phyloP scores from a whole-genome alignment of 1,139 yeast species.

The Magnusiomyces magnusii region DNA sequence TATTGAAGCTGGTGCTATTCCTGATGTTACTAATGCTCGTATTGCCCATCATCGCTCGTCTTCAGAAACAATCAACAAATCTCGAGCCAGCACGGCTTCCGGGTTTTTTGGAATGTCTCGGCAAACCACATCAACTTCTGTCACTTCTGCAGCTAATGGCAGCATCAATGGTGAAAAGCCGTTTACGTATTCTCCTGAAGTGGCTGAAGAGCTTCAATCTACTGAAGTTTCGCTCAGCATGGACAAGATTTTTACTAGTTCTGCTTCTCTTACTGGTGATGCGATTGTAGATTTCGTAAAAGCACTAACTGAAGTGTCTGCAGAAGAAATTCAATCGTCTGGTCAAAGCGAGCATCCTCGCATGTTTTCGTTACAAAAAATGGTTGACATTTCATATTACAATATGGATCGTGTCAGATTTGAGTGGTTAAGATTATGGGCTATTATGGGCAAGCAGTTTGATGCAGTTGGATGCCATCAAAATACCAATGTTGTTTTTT shows the following conservation, averaged over 20 bases:
- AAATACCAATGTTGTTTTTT: constrained; percentile 70
- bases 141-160: neutral
- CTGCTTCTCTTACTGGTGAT: constrained; percentile 69
- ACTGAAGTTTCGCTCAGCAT: constrained; percentile 78
- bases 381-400: constrained; percentile 95
- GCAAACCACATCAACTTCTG: constrained; percentile 38
- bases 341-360: constrained; percentile 79
- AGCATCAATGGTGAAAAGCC: constrained; percentile 8
- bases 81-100: constrained; percentile 10
- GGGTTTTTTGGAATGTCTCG: constrained; percentile 19
- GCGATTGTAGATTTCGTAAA: constrained; percentile 82
- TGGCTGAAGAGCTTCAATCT: constrained; percentile 54
- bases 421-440: constrained; percentile 97
- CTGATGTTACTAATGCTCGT: constrained; percentile 76
- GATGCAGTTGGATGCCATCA: constrained; percentile 76
- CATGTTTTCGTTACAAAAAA: constrained; percentile 85
- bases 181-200: constrained; percentile 40
- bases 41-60: constrained; percentile 43
- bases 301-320: constrained; percentile 78
- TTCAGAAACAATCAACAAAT: constrained; percentile 37
- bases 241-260: constrained; percentile 81
- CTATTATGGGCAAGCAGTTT: constrained; percentile 85
- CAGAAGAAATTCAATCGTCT: constrained; percentile 87
- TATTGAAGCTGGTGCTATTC: constrained; percentile 73
- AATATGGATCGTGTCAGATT: constrained; percentile 94